Conservation (phyloP, 805 yeast genomes). For the Yarrowia keelungensis region DNA sequence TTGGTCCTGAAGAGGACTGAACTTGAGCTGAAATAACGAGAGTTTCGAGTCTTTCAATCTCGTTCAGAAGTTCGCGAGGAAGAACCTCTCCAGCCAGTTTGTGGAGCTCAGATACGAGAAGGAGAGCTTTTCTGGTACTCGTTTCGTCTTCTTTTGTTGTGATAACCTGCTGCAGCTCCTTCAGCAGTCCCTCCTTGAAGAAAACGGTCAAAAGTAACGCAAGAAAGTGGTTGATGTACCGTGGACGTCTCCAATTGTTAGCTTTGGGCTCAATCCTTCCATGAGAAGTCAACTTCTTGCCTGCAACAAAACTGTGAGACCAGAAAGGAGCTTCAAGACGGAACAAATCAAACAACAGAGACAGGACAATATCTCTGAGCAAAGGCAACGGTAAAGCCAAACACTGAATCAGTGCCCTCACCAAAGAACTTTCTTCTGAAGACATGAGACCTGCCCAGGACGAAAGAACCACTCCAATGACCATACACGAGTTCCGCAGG, state of each 20-base stretch:
- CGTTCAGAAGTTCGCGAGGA: conserved; percentile 57
- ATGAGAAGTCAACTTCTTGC: conserved; percentile 12
- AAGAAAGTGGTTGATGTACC: conserved; percentile 63
- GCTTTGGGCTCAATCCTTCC: conserved; percentile 27
- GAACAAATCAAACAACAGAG: conserved; percentile 72
- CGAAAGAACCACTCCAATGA: conserved; percentile 67
- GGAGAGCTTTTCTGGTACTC: conserved; percentile 64
- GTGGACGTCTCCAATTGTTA: neutral
- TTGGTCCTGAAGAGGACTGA: conserved; percentile 16
- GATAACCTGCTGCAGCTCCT: conserved; percentile 56
- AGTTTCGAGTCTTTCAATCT: conserved; percentile 53
- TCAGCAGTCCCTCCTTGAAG: conserved; percentile 59
- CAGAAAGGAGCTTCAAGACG: conserved; percentile 51
- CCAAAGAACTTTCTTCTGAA: conserved; percentile 11
- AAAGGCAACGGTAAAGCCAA: conserved; percentile 63
- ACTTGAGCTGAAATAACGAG: conserved; percentile 32
- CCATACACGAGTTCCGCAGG: conserved; percentile 64
- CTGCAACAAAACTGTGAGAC: conserved; percentile 24
- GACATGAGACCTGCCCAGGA: conserved; percentile 75
- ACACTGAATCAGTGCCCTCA: conserved; percentile 63
- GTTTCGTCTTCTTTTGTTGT: conserved; percentile 55
- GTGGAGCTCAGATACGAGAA: conserved; percentile 67
- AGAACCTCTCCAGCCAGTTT: conserved; percentile 61
- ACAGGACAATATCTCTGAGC: conserved; percentile 66
- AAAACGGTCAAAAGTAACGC: conserved; percentile 66